A percentile compares a stretch with the other conserved stretches of the same genome.
These are phyloP conservation scores for Glycine tomentella DNA, from an alignment of 306 rosid species.

Conservation along the genomic window DNA sequence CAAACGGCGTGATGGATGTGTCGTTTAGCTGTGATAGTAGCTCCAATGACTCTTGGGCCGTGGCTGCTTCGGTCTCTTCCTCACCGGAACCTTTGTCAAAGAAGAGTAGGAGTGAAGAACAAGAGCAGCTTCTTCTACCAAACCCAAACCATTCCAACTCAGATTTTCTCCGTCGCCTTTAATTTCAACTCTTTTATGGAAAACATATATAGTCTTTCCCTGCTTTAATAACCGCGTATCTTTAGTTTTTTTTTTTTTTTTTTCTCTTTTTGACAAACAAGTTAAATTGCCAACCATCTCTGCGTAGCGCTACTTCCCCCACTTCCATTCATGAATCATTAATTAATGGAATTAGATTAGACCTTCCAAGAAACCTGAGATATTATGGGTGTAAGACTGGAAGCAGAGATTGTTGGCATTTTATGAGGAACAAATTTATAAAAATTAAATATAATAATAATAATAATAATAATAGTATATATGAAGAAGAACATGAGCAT, in stretches of 20 bases:
- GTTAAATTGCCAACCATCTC: constrained; percentile 73
- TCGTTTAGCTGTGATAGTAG: constrained; percentile 73
- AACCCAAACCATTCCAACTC: constrained; percentile 34
- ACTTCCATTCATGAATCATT: background rate
- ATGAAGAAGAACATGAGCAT: constrained; percentile 12
- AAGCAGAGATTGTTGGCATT: constrained; percentile 74
- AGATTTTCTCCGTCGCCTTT: constrained; percentile 45
- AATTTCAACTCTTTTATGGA: constrained; percentile 15
- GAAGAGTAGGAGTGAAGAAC: constrained; percentile 61
- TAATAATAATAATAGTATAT: constrained; percentile 17
- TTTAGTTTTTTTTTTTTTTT: no score
- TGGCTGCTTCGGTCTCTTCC: constrained; percentile 62
- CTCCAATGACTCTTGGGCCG: constrained; percentile 81
- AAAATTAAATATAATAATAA: no score
- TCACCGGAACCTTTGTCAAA: constrained; percentile 75
- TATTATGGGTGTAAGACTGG: background rate
- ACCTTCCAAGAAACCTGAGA: no score
- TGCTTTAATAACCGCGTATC: constrained; percentile 50
- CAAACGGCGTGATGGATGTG: constrained; percentile 79
- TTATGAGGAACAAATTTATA: constrained; percentile 52
- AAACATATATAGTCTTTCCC: constrained; percentile 7
- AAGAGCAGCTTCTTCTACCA: constrained; percentile 36
- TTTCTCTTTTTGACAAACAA: constrained; percentile 33
- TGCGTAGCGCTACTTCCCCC: constrained; percentile 38
- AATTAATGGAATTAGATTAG: constrained; percentile 10